Evolutionary conservation across 2,329 filamentous ascomycete species (phyloP).

Genomic region (Dactylellina haptotyla): DNA sequence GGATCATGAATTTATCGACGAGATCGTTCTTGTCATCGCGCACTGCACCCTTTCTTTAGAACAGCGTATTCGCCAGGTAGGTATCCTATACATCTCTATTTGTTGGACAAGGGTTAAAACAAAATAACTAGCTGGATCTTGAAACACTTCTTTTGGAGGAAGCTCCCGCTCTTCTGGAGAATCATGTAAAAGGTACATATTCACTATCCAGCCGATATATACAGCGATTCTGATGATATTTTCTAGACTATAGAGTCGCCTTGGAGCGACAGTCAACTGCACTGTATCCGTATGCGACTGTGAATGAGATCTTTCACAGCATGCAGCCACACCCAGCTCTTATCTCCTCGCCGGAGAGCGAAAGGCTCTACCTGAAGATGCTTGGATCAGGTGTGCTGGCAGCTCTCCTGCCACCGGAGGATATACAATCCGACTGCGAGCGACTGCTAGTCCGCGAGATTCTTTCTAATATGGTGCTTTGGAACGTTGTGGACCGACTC

Average conservation of each 20-base stretch:
- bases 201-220: background rate
- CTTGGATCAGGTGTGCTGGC: slow-evolving; percentile 84
- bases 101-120: background rate
- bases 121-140: slow-evolving; percentile 67
- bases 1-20: slow-evolving; percentile 85
- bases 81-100: background rate
- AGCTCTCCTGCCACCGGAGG: slow-evolving; percentile 88
- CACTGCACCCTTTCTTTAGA: slow-evolving; percentile 90
- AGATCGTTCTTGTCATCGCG: slow-evolving; percentile 88
- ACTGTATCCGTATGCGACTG: slow-evolving; percentile 53
- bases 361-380: slow-evolving; percentile 84
- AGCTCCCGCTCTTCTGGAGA: slow-evolving; percentile 80
- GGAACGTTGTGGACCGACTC: slow-evolving; percentile 81
- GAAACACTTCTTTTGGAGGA: slow-evolving; percentile 87
- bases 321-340: slow-evolving; percentile 60
- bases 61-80: slow-evolving; percentile 79
- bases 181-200: slow-evolving; percentile 77
- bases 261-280: slow-evolving; percentile 53
- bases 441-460: slow-evolving; percentile 86
- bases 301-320: slow-evolving; percentile 57
- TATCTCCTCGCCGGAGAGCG: slow-evolving; percentile 76
- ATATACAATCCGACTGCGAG: slow-evolving; percentile 86
- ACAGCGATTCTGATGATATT: background rate
- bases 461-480: slow-evolving; percentile 87
- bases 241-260: slow-evolving; percentile 55